phyloP scores from a whole-genome alignment of 495 filamentous ascomycete genomes.

The Penicillium odoratum region DNA sequence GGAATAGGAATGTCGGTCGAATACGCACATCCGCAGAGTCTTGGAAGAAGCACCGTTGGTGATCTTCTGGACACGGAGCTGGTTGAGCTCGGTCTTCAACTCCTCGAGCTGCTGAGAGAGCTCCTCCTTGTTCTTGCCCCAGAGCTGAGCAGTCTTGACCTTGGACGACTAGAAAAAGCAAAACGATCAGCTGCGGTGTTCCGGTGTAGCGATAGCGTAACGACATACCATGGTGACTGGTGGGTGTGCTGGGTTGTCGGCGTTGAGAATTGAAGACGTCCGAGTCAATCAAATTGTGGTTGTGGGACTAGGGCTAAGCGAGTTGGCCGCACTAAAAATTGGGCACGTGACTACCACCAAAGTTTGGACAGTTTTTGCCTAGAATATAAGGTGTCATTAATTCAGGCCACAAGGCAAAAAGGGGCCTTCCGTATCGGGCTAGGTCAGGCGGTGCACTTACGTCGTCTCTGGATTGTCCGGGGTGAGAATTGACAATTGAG shows the following conservation, averaged over 20 bases:
- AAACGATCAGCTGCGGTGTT: constrained; percentile 23
- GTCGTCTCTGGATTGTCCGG: constrained; percentile 13
- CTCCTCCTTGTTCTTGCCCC: constrained; percentile 98
- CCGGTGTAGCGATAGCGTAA: constrained; percentile 6
- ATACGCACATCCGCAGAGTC: constrained; percentile 92
- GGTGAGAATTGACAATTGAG: constrained; percentile 4
- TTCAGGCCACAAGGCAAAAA: not conserved
- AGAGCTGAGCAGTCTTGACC: constrained; percentile 93
- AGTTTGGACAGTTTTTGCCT: not conserved
- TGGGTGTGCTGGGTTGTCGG: constrained; percentile 50
- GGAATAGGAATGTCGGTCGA: constrained; percentile 19
- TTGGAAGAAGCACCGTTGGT: constrained; percentile 86
- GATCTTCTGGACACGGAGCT: constrained; percentile 97
- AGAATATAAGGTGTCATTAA: constrained; percentile 3
- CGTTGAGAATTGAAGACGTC: constrained; percentile 53
- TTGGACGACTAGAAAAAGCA: constrained; percentile 69
- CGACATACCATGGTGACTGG: constrained; percentile 52
- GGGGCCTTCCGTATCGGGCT: constrained; percentile 13
- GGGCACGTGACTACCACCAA: constrained; percentile 37
- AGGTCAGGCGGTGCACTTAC: constrained; percentile 11
- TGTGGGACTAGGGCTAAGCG: constrained; percentile 57
- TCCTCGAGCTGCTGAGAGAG: constrained; percentile 89
- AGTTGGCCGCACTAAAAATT: constrained; percentile 37
- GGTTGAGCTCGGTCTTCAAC: constrained; percentile 90
- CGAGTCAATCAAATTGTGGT: constrained; percentile 46